Percentiles rank a stretch among this genome's conserved stretches.
Evolutionary conservation across 441 rosid genomes (phyloP).

Genomic region (Breynia disticha): DNA sequence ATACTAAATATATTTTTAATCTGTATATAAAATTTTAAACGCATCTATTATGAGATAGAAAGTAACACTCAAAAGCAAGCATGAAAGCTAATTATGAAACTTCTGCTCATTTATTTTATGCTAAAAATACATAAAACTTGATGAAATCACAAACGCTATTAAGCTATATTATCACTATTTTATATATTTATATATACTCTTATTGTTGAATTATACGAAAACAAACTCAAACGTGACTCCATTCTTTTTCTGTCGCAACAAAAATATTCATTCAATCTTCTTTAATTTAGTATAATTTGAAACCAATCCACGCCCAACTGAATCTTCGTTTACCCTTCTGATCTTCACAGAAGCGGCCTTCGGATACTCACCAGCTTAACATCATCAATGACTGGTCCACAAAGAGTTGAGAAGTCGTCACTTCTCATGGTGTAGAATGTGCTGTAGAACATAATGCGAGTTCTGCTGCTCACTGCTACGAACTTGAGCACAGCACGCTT

Average conservation of each 20-base stretch:
- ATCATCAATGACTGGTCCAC: slow-evolving; percentile 78
- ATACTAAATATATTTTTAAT: no score
- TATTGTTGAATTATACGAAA: background rate
- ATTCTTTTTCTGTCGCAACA: background rate
- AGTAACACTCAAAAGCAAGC: no score
- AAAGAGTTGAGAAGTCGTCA: slow-evolving; percentile 60
- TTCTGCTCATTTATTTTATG: background rate
- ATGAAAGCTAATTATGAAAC: no score
- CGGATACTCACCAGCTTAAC: slow-evolving; percentile 46
- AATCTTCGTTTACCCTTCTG: background rate
- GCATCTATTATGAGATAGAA: no score
- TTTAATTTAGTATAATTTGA: background rate
- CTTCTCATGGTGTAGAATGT: slow-evolving; percentile 58
- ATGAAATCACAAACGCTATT: slow-evolving; percentile 6
- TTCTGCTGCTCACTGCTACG: slow-evolving; percentile 37
- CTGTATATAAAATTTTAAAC: no score
- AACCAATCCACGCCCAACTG: background rate
- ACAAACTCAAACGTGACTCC: background rate
- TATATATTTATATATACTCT: slow-evolving; percentile 3
- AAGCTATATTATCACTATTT: background rate
- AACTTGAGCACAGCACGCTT: slow-evolving; percentile 44
- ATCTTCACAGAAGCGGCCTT: slow-evolving; percentile 8
- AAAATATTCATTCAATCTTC: background rate
- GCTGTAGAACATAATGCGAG: slow-evolving; percentile 60
- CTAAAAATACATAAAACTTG: background rate